Percentiles rank a stretch among this genome's conserved stretches.
Conservation (phyloP, 768 basidiomycete genomes). For the Austroboletus eburneus region DNA sequence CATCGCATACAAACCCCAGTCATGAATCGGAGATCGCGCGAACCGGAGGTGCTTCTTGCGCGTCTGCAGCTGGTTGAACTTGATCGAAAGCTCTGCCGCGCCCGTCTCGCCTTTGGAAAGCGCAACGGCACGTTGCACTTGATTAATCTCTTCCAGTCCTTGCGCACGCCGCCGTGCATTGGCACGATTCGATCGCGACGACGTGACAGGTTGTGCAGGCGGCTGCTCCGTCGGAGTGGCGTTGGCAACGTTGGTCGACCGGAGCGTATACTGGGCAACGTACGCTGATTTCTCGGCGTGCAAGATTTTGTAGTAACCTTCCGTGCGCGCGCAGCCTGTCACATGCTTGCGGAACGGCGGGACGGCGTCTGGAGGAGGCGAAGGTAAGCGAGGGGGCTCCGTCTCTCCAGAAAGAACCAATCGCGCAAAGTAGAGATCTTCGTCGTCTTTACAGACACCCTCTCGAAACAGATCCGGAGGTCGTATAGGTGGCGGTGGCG, state of each 20-base stretch:
- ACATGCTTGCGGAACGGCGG: conserved; percentile 68
- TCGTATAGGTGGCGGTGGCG: conserved; percentile 38
- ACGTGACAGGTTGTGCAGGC: conserved; percentile 54
- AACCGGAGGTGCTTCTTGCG: conserved; percentile 97
- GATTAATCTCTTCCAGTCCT: conserved; percentile 92
- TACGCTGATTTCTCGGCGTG: conserved; percentile 89
- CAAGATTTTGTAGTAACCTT: conserved; percentile 94
- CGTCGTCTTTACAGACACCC: conserved; percentile 78
- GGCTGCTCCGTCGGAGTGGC: conserved; percentile 40
- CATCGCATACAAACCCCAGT: conserved; percentile 98
- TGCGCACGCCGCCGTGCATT: conserved; percentile 88
- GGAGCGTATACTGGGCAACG: conserved; percentile 81
- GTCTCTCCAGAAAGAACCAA: conserved; percentile 25
- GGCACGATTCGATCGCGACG: conserved; percentile 87
- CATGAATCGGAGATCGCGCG: conserved; percentile 92
- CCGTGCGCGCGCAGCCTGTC: conserved; percentile 86
- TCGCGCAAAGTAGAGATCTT: conserved; percentile 79
- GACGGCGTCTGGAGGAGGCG: conserved; percentile 38
- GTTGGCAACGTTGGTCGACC: conserved; percentile 44
- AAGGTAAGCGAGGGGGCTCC: conserved; percentile 23
- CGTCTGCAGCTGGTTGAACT: conserved; percentile 98
- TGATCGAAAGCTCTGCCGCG: conserved; percentile 72
- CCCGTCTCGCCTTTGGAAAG: conserved; percentile 72
- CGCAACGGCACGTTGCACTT: conserved; percentile 77
- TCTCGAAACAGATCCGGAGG: conserved; percentile 51